Base-by-base conservation (phyloP, 2,329 filamentous ascomycete species). In the Colletotrichum sp. region DNA sequence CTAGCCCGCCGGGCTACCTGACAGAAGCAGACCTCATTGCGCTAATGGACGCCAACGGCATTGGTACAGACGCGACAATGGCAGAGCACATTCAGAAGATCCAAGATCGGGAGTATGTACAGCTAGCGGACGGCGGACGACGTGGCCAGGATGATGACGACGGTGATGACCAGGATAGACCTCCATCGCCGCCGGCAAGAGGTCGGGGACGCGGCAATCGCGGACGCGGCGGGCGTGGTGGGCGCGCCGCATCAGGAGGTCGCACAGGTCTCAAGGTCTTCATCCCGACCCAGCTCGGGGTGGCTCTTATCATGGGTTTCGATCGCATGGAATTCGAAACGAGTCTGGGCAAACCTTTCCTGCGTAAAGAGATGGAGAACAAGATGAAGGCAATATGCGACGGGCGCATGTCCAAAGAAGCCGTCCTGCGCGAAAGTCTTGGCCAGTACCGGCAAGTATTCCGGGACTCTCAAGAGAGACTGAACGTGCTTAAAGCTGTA, bases 21-120 rank as follows among this genome's bases (percentile, higher is more conserved):
- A 99, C 97, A 0, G 97, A 99, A 83, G 96, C 97, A 1, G 97
- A 99, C 83, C 89, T 99, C 30, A 98, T 99, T 82, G 94, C 94
- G 5, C 90, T 99, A 13, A 99, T 99, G 97, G 97, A 99, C 86
- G 96, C 95, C 61, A 99, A 99, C 82, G 97, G 97, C 3, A 99
- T 99, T 78, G 97, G 97, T 15, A 99, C 97, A 12, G 97, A 99
- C 86, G 97, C 97, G 8, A 99, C 97, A 2, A 99, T 99, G 97
- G 97, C 97, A 0, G 97, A 99, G 81, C 97, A 99, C 82, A 99
- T 99, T 81, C 93, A 95, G 75, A 99, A 96, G 85, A 98, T 99
- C 80, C 96, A 99, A 84, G 92, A 96, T 75, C 90, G 97, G 76
- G 90, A 96, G 80, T 99, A 99, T 81, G 96, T 96, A 66, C 91